phyloP scores from a whole-genome alignment of 768 basidiomycete genomes.

The Holtermannia corniformis region DNA sequence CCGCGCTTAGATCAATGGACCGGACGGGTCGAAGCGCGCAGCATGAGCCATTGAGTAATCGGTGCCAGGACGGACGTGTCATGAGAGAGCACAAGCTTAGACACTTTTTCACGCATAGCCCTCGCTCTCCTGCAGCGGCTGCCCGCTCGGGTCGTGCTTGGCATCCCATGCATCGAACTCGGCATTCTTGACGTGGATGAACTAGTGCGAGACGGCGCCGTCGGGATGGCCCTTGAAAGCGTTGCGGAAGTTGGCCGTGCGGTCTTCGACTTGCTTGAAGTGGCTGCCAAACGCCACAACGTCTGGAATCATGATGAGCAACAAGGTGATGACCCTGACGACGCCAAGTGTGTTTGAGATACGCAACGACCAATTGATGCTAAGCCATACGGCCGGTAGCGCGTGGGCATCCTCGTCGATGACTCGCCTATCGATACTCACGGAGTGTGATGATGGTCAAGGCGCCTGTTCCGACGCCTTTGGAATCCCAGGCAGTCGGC shows the following conservation, averaged over 20 bases:
- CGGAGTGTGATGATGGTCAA: neutral
- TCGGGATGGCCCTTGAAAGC: slow-evolving; percentile 18
- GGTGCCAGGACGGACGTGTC: too few species aligned
- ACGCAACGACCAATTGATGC: slow-evolving; percentile 11
- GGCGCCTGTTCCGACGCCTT: slow-evolving; percentile 15
- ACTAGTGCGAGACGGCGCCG: slow-evolving; percentile 13
- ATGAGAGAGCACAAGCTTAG: too few species aligned
- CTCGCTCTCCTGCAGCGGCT: neutral
- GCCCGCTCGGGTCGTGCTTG: slow-evolving; percentile 12
- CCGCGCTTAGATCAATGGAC: too few species aligned
- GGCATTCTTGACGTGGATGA: slow-evolving; percentile 13
- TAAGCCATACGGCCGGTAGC: slow-evolving; percentile 6
- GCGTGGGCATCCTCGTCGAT: neutral
- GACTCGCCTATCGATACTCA: too few species aligned
- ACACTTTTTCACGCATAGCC: neutral
- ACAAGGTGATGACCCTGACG: slow-evolving; percentile 15
- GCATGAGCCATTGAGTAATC: too few species aligned
- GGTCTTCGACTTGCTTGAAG: slow-evolving; percentile 8
- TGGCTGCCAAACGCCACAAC: slow-evolving; percentile 24
- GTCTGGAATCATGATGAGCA: slow-evolving; percentile 19
- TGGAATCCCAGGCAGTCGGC: slow-evolving; percentile 9
- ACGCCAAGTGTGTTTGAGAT: slow-evolving; percentile 16
- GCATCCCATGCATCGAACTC: slow-evolving; percentile 15
- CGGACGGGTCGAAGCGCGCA: too few species aligned
- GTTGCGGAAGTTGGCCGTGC: slow-evolving; percentile 23